A percentile compares a stretch with the other conserved stretches of the same genome.
phyloP scores from a whole-genome alignment of 1,284 basidiomycete genomes.

The Fistulinella cinereoalba region DNA sequence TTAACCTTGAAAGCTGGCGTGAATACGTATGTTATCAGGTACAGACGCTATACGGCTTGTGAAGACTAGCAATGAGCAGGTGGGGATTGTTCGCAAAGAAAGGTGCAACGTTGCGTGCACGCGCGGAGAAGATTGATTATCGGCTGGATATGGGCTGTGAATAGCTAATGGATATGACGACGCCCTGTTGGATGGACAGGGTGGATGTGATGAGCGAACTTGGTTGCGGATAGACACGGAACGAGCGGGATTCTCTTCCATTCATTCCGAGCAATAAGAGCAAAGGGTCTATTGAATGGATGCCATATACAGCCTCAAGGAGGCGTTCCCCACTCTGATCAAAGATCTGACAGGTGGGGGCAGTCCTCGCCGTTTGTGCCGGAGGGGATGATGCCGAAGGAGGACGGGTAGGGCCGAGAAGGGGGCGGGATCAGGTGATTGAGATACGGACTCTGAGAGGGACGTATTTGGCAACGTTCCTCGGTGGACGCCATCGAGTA shows the following conservation, averaged over 20 bases:
- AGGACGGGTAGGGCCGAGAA: neutral
- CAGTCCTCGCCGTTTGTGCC: neutral
- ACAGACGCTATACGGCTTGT: neutral
- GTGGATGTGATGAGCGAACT: conserved; percentile 18
- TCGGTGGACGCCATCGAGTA: too few relatives aligned
- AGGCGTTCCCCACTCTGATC: conserved; percentile 2
- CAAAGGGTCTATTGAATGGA: conserved; percentile 3
- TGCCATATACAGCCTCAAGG: neutral
- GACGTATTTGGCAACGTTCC: conserved; percentile 13
- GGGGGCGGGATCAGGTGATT: conserved; percentile 12
- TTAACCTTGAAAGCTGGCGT: conserved; percentile 7
- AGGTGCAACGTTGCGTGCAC: conserved; percentile 25
- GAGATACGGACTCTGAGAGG: conserved; percentile 8
- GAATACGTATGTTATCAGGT: neutral
- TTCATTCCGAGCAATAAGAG: conserved; percentile 10
- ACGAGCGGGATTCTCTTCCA: conserved; percentile 20
- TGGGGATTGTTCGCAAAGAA: conserved; percentile 13
- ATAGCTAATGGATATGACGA: conserved; percentile 12
- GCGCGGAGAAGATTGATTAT: conserved; percentile 30
- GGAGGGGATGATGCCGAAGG: neutral
- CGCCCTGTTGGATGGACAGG: conserved; percentile 17
- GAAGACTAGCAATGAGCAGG: conserved; percentile 7
- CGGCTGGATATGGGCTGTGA: conserved; percentile 15
- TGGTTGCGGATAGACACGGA: conserved; percentile 5
- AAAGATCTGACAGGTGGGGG: neutral